Evolutionary conservation across 169 alveolate genomes (phyloP).

Genomic region (Plasmodium relictum): DNA sequence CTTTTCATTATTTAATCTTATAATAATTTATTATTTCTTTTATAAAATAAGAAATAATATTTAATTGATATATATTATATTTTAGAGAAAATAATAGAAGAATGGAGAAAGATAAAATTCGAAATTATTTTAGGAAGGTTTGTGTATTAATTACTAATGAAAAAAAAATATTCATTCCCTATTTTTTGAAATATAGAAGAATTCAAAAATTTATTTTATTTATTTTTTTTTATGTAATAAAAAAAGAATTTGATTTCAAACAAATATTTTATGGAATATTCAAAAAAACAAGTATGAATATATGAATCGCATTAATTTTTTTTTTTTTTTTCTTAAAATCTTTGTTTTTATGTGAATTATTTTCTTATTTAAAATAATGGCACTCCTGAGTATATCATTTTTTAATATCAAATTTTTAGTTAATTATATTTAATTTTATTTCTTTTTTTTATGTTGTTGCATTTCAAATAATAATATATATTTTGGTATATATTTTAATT

Average conservation of each 20-base stretch:
- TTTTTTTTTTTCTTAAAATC: slow-evolving; percentile 2
- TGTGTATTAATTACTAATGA: background rate
- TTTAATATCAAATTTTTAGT: background rate
- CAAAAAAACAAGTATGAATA: slow-evolving; percentile 42
- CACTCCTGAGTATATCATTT: background rate
- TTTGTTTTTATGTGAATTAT: background rate
- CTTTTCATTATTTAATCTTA: background rate
- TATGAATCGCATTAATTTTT: slow-evolving; percentile 2
- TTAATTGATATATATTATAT: slow-evolving; percentile 12
- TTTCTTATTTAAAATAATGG: background rate
- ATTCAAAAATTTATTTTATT: too few relatives aligned
- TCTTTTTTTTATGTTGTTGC: background rate
- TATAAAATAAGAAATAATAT: slow-evolving; percentile 14
- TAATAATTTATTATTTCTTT: background rate
- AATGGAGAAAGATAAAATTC: slow-evolving; percentile 35
- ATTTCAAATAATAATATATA: too few relatives aligned
- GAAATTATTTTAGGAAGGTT: slow-evolving; percentile 65
- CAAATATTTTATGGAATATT: slow-evolving; percentile 66
- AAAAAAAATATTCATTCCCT: too few relatives aligned
- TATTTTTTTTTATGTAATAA: slow-evolving; percentile 1
- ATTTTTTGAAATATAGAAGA: too few relatives aligned
- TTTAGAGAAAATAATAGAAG: slow-evolving; percentile 56
- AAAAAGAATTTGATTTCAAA: slow-evolving; percentile 21
- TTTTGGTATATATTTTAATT: slow-evolving; percentile 23
- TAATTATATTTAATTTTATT: slow-evolving; percentile 4